Evolutionary conservation across 257 asterid species (phyloP).

Genomic region (Voacanga thouarsii): DNA sequence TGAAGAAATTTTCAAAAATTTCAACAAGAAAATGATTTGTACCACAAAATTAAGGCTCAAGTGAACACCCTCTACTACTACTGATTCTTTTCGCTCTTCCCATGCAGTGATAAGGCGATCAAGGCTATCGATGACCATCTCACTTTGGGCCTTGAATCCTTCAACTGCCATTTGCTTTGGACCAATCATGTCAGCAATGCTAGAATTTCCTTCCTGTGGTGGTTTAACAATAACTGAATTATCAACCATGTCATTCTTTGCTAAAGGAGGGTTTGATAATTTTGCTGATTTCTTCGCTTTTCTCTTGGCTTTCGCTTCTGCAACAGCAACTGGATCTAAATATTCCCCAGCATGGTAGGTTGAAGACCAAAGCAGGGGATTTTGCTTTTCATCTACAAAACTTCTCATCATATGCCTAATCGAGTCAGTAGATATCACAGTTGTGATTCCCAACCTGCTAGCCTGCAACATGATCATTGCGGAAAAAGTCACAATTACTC

Average conservation of each 20-base stretch:
- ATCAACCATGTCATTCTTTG: constrained; percentile 40
- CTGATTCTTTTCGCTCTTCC: constrained; percentile 97
- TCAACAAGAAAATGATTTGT: constrained; percentile 16
- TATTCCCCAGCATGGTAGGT: constrained; percentile 97
- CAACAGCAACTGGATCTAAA: constrained; percentile 91
- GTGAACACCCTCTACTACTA: constrained; percentile 98
- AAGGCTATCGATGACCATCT: constrained; percentile 98
- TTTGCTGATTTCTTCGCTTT: constrained; percentile 75
- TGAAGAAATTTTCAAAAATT: not conserved
- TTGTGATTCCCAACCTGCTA: constrained; percentile 94
- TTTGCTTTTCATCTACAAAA: constrained; percentile 84
- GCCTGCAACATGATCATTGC: constrained; percentile 49
- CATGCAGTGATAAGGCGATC: constrained; percentile 91
- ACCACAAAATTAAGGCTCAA: constrained; percentile 99
- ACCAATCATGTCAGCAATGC: constrained; percentile 56
- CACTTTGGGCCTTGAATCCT: constrained; percentile 99
- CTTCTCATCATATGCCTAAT: constrained; percentile 99
- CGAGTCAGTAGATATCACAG: constrained; percentile 97
- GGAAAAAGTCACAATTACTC: constrained; percentile 3
- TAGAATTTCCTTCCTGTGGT: constrained; percentile 38
- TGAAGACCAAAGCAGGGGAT: constrained; percentile 97
- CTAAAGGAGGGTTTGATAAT: constrained; percentile 40
- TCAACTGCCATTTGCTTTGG: constrained; percentile 92
- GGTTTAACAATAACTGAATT: constrained; percentile 36
- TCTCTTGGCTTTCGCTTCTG: constrained; percentile 83